These are phyloP conservation scores for Pythium aphanidermatum DNA, from an alignment of 352 stramenopile genomes.

Conservation along the genomic window DNA sequence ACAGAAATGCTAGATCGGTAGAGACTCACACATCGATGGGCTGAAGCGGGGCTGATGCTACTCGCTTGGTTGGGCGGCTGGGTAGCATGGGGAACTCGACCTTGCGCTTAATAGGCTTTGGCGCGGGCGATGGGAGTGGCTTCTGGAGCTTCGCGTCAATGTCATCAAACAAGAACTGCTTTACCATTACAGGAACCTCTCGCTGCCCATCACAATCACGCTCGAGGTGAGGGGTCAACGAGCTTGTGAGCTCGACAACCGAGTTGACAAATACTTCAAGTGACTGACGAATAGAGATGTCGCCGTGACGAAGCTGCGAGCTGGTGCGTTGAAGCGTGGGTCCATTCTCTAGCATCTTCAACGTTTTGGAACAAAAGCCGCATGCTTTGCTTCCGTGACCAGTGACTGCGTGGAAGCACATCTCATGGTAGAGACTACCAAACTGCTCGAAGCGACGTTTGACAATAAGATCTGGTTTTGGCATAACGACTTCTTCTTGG, in stretches of 20 bases:
- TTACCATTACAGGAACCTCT: constrained; percentile 7
- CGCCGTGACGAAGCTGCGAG: constrained; percentile 8
- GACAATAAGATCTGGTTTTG: constrained; percentile 1
- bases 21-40: no score
- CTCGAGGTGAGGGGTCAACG: neutral
- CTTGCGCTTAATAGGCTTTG: no score
- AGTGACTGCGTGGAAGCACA: constrained; percentile 9
- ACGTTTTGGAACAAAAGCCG: constrained; percentile 3
- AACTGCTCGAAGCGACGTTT: constrained; percentile 10
- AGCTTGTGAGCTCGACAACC: neutral
- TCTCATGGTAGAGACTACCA: constrained; percentile 14
- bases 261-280: constrained; percentile 13
- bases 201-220: constrained; percentile 11
- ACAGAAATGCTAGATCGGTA: no score
- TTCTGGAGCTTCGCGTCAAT: neutral
- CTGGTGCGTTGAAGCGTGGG: constrained; percentile 6
- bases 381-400: constrained; percentile 5
- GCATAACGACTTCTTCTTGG: no score
- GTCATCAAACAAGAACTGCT: neutral
- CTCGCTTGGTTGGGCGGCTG: no score
- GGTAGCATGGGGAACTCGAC: no score
- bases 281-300: neutral
- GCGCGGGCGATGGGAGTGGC: no score
- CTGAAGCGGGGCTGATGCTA: no score
- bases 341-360: neutral